Conservation (phyloP, 202 grass and related monocot genomes). For the Miscanthus sacchariflorus region DNA sequence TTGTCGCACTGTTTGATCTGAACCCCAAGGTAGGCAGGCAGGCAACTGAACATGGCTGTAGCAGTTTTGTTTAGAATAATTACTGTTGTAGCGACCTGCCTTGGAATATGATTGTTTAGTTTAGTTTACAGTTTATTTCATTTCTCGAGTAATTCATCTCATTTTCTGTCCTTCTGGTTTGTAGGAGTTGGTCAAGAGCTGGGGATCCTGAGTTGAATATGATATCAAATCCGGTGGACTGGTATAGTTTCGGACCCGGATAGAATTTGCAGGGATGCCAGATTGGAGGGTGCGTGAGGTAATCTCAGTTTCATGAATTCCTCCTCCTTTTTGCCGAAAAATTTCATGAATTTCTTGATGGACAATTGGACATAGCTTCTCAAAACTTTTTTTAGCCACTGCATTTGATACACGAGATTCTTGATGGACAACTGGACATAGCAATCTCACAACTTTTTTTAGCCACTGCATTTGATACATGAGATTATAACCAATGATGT, state of each 20-base stretch:
- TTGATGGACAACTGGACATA: constrained; percentile 4
- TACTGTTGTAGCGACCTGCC: not conserved
- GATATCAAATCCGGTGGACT: constrained; percentile 68
- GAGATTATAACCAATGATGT: not conserved
- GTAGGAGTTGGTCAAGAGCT: constrained; percentile 54
- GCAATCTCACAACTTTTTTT: not conserved
- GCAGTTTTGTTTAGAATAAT: not conserved
- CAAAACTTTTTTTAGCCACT: not conserved
- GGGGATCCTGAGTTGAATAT: constrained; percentile 67
- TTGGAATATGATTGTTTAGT: constrained; percentile 3
- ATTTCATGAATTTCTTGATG: not conserved
- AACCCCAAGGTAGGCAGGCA: not conserved
- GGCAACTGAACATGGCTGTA: not conserved
- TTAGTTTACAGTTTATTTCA: not conserved
- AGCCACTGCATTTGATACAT: constrained; percentile 10
- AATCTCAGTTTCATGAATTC: constrained; percentile 34
- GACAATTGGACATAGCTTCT: constrained; percentile 2
- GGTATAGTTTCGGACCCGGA: constrained; percentile 68
- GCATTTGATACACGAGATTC: constrained; percentile 8
- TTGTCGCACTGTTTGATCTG: not conserved
- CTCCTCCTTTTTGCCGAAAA: not conserved
- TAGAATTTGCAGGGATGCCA: constrained; percentile 76
- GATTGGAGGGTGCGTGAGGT: constrained; percentile 82
- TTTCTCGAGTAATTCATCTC: constrained; percentile 12
- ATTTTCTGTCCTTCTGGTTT: not conserved